phyloP scores from a whole-genome alignment of 2,329 filamentous ascomycete genomes.

The Clonostachys byssicola region DNA sequence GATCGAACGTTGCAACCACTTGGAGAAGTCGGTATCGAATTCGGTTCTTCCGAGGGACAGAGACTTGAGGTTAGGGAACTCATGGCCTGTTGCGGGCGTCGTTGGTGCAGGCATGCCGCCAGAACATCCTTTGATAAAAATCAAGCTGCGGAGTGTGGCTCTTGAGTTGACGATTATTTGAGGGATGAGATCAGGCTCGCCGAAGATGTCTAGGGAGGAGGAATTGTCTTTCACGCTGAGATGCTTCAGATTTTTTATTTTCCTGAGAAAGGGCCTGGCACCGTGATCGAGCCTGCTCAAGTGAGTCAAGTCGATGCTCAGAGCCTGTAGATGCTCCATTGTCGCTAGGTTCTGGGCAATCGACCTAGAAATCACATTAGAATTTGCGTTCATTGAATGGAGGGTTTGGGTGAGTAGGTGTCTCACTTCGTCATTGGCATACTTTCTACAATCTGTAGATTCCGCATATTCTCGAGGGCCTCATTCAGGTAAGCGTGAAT shows the following conservation, averaged over 20 bases:
- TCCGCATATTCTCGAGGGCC: constrained; percentile 4
- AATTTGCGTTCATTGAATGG: not conserved
- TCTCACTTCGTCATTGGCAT: constrained; percentile 6
- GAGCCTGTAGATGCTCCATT: constrained; percentile 6
- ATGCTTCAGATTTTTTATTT: constrained; percentile 9
- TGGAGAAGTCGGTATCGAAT: not conserved
- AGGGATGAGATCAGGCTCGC: not conserved
- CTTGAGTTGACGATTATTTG: constrained; percentile 5
- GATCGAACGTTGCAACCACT: constrained; percentile 2
- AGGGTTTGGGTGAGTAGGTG: not conserved
- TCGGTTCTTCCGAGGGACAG: constrained; percentile 1
- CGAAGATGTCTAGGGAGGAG: not conserved
- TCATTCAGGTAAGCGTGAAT: constrained; percentile 10
- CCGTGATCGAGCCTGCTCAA: not conserved
- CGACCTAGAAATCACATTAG: not conserved
- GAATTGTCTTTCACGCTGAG: constrained; percentile 1
- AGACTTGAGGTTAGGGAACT: constrained; percentile 2
- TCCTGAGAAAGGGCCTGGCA: not conserved
- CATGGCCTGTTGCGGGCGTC: not conserved
- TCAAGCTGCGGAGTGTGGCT: constrained; percentile 8
- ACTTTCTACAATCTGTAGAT: constrained; percentile 9
- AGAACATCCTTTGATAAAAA: too few relatives aligned
- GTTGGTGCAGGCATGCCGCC: too few relatives aligned
- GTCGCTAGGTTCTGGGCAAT: constrained; percentile 6
- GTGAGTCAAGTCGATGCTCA: constrained; percentile 4